Conservation (phyloP, 208 protist genomes). For the Leishmania guyanensis region DNA sequence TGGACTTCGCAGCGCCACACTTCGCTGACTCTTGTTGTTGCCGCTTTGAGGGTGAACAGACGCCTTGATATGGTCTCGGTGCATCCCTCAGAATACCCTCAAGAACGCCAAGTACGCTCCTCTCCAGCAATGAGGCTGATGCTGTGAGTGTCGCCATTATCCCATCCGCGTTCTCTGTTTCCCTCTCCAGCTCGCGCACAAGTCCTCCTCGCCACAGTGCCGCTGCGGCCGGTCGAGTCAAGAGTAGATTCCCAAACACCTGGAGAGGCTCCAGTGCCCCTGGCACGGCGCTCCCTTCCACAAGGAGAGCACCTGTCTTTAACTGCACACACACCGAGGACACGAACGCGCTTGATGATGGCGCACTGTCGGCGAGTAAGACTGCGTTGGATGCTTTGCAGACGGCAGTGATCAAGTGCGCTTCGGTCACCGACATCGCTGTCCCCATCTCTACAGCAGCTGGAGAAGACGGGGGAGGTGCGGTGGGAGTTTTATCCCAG, state of each 20-base stretch:
- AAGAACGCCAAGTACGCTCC: background rate
- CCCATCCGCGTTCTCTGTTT: background rate
- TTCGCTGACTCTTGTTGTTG: background rate
- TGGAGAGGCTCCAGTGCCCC: constrained; percentile 3
- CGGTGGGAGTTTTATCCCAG: background rate
- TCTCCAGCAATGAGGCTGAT: background rate
- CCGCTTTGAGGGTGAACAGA: background rate
- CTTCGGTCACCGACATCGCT: background rate
- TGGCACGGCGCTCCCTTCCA: background rate
- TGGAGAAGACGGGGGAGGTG: background rate
- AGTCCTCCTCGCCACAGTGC: background rate
- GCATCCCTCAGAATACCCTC: background rate
- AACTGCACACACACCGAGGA: background rate
- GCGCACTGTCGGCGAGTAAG: background rate
- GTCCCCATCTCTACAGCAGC: background rate
- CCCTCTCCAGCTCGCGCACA: background rate
- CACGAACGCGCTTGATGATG: background rate
- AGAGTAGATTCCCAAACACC: constrained; percentile 15
- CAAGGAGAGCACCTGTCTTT: constrained; percentile 4
- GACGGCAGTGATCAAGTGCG: background rate
- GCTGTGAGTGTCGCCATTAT: background rate
- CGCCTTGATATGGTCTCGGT: background rate
- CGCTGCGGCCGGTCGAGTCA: constrained; percentile 8
- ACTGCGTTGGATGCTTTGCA: constrained; percentile 3
- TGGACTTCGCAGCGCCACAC: background rate